Evolutionary conservation across 2,329 filamentous ascomycete species (phyloP), one percentile per base, ranked within the genome.

Genomic region (Fusarium musae): DNA sequence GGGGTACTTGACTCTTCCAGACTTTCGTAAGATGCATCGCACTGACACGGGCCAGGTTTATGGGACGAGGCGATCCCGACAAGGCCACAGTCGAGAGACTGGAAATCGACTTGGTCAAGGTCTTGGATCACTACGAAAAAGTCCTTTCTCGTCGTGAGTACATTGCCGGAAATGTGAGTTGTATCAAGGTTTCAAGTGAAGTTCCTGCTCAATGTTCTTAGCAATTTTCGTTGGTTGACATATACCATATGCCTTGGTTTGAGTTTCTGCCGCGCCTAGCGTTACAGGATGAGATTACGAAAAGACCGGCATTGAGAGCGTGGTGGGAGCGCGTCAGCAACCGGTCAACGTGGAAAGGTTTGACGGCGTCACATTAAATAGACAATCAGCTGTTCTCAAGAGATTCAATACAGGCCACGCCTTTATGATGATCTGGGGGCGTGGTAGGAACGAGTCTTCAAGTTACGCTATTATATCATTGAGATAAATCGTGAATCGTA

Each of bases 151-250:
- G 6, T 23, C 17, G 30, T 3, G 30, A 50, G 6, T 32, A 50
- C 28, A 30, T 50, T 13, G 7, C 15, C 0, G 21, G 47, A 50
- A 50, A 23, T 3, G 47, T 50, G 5, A 50, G 46, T 32, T 9
- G 5, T 11, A 3, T 30, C 8, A 4, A 30, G 8, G 8, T 10
- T 15, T 5, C 0, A 9, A 15, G 9, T 1, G 0, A 3, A 3
- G 15, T 21, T 2, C 26, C 0, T 15, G 6, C 2, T 28, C 0
- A 46, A 2, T 21, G 6, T 10, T 46, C 8, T 21, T 9, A 46
- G 44, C 9, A 46, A 28, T 28, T 46, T 21, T 46, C 44, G 12
- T 19, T 46, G 1, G 17, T 46, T 21, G 26, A 46, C 21, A 15
- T 46, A 28, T 46, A 46, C 13, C 8, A 28, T 6, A 15, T 46